These are phyloP conservation scores for Coemansia sp. DNA, from an alignment of 192 early-diverging fungal genomes.

Conservation along the genomic window DNA sequence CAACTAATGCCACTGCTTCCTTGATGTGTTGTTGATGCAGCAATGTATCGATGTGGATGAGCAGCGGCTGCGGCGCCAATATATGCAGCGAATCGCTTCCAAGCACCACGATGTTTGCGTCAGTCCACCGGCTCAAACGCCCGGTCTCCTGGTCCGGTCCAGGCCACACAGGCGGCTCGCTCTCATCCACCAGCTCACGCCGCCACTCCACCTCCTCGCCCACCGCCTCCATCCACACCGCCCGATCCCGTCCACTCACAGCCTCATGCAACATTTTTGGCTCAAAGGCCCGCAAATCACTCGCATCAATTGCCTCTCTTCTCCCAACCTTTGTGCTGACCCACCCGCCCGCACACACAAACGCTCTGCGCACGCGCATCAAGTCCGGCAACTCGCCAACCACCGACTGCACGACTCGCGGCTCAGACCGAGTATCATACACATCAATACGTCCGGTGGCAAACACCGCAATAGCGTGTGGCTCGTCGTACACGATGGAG, in stretches of 20 bases:
- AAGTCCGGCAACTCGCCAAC: slow-evolving; percentile 10
- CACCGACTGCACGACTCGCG: slow-evolving; percentile 30
- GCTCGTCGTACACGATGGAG: slow-evolving; percentile 44
- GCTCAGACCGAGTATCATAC: slow-evolving; percentile 44
- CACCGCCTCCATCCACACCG: slow-evolving; percentile 17
- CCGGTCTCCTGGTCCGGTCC: not conserved
- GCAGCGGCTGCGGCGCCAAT: slow-evolving; percentile 25
- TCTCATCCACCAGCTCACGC: slow-evolving; percentile 19
- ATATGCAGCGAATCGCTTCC: slow-evolving; percentile 22
- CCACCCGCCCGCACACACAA: slow-evolving; percentile 9
- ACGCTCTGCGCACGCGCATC: slow-evolving; percentile 17
- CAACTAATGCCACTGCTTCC: slow-evolving; percentile 30
- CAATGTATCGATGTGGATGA: slow-evolving; percentile 19
- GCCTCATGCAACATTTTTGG: not conserved
- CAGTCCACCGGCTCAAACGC: slow-evolving; percentile 19
- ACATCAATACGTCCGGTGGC: slow-evolving; percentile 30
- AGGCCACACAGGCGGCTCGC: not conserved
- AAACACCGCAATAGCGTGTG: slow-evolving; percentile 34
- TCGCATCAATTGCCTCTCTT: slow-evolving; percentile 25
- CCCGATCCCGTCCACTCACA: slow-evolving; percentile 1
- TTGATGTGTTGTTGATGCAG: slow-evolving; percentile 27
- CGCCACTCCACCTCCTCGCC: slow-evolving; percentile 9
- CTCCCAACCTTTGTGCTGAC: slow-evolving; percentile 15
- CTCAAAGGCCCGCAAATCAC: not conserved
- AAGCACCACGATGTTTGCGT: slow-evolving; percentile 7